Percentiles rank a stretch among this genome's conserved stretches.
Conservation (phyloP, 768 basidiomycete genomes). For the Trichaptum fuscoviolaceum region DNA sequence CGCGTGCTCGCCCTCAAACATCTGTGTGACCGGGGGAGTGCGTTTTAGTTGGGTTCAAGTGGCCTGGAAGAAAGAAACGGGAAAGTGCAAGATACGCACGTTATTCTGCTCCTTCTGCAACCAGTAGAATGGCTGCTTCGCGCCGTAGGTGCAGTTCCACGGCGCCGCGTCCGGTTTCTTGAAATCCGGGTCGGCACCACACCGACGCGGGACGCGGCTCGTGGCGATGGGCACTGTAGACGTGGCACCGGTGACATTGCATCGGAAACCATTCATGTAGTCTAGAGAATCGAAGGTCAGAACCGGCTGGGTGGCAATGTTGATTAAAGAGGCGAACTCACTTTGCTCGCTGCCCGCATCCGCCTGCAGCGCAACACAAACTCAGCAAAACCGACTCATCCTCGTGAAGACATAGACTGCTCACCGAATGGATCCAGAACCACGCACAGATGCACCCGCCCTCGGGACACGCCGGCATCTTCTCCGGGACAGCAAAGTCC, state of each 20-base stretch:
- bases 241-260: constrained; percentile 50
- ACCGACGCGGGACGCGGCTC: constrained; percentile 57
- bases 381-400: not conserved
- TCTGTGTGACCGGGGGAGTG: constrained; percentile 30
- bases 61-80: not conserved
- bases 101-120: constrained; percentile 58
- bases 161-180: constrained; percentile 37
- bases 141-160: constrained; percentile 68
- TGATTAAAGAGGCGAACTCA: too few species aligned
- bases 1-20: constrained; percentile 57
- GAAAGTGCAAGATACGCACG: constrained; percentile 32
- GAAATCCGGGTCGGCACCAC: constrained; percentile 52
- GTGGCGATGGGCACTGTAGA: constrained; percentile 48
- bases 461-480: constrained; percentile 63
- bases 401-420: constrained; percentile 18
- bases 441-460: constrained; percentile 65
- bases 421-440: constrained; percentile 65
- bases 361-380: constrained; percentile 27
- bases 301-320: too few species aligned
- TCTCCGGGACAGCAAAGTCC: constrained; percentile 59
- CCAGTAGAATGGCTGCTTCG: constrained; percentile 69
- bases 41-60: too few species aligned
- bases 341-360: constrained; percentile 62
- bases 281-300: constrained; percentile 26
- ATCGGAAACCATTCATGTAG: constrained; percentile 75